A percentile compares a stretch with the other conserved stretches of the same genome.
These are phyloP conservation scores for Favolaschia claudopus DNA, from an alignment of 768 basidiomycete species.

Conservation along the genomic window DNA sequence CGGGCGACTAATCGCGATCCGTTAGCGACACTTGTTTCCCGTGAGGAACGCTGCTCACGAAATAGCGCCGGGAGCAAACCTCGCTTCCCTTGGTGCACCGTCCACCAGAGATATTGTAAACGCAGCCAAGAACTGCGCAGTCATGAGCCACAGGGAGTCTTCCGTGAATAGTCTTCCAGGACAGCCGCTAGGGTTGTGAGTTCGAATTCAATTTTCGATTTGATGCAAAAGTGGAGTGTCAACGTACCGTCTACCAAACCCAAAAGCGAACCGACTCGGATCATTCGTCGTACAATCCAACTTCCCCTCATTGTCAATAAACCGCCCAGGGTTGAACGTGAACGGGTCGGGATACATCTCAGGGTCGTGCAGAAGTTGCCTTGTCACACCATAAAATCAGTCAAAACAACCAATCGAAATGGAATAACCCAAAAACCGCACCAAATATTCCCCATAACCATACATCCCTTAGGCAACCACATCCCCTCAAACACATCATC, in stretches of 20 bases:
- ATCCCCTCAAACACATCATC: no score
- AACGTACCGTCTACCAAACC: constrained; percentile 4
- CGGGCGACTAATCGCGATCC: neutral
- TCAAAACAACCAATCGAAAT: neutral
- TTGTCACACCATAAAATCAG: neutral
- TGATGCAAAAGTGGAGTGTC: no score
- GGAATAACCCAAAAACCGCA: no score
- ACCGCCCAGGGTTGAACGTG: constrained; percentile 1
- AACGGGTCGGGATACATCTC: constrained; percentile 5
- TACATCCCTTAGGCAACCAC: no score
- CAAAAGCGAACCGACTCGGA: constrained; percentile 4
- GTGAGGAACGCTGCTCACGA: neutral
- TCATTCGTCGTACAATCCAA: neutral
- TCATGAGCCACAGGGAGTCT: constrained; percentile 1
- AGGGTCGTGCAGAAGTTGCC: constrained; percentile 2
- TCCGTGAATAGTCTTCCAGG: constrained; percentile 3
- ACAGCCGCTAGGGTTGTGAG: neutral
- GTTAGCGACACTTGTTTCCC: neutral
- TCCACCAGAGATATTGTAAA: neutral
- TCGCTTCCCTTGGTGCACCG: neutral
- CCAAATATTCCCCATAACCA: no score
- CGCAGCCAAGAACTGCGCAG: neutral
- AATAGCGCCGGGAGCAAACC: neutral
- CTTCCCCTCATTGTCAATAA: neutral
- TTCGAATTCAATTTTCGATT: neutral